phyloP scores from a whole-genome alignment of 2,329 filamentous ascomycete genomes.

The Xylaria arbuscula region DNA sequence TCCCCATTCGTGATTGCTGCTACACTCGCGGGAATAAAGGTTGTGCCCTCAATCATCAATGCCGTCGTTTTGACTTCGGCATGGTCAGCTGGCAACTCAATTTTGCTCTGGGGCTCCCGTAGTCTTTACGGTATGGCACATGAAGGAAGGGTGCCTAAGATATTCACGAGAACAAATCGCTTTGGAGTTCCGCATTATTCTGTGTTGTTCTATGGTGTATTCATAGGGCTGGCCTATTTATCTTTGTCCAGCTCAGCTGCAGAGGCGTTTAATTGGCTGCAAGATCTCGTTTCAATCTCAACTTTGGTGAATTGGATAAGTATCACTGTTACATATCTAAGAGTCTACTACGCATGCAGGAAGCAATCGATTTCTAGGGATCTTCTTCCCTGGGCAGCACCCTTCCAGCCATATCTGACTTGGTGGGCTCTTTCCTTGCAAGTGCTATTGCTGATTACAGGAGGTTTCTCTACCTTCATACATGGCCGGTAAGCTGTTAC shows the following conservation, averaged over 20 bases:
- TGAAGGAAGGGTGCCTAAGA: neutral
- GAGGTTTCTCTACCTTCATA: too few species aligned
- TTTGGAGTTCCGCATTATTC: neutral
- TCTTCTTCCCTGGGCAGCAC: too few species aligned
- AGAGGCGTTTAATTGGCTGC: neutral
- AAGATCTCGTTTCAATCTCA: too few species aligned
- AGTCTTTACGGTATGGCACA: neutral
- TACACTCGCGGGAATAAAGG: neutral
- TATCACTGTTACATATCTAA: too few species aligned
- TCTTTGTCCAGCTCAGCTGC: neutral
- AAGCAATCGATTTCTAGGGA: too few species aligned
- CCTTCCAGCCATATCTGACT: too few species aligned
- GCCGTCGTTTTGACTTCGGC: neutral
- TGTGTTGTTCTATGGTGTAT: neutral
- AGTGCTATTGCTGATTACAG: too few species aligned
- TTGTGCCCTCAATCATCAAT: neutral
- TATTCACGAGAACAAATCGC: neutral
- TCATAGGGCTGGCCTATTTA: neutral
- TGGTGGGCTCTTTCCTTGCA: too few species aligned
- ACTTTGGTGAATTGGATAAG: too few species aligned
- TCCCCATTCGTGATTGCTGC: neutral
- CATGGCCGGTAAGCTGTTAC: too few species aligned
- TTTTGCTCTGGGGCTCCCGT: neutral
- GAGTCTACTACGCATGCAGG: too few species aligned
- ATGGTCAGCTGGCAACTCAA: neutral